These are phyloP conservation scores for Didymellaceae sp. DNA, from an alignment of 2,329 filamentous ascomycete genomes.

Conservation along the genomic window DNA sequence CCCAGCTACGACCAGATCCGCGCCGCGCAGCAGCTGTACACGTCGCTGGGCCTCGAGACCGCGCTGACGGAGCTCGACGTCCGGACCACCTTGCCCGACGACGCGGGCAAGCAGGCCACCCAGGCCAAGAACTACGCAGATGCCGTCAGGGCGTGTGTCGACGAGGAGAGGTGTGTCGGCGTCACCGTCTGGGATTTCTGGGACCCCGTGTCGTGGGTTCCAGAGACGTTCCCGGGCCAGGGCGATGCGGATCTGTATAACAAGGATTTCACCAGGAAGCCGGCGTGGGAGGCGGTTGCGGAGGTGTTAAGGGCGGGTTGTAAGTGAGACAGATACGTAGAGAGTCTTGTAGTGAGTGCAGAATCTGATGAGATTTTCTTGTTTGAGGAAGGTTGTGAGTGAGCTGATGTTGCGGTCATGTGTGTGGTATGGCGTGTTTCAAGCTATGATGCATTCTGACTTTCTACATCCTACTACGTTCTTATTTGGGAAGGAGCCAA, in stretches of 20 bases:
- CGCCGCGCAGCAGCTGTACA: slow-evolving; percentile 59
- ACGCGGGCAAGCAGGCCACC: slow-evolving; percentile 47
- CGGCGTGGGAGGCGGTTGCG: slow-evolving; percentile 45
- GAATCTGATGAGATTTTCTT: no score
- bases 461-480: no score
- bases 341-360: no score
- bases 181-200: slow-evolving; percentile 53
- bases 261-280: slow-evolving; percentile 39
- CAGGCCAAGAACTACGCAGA: slow-evolving; percentile 59
- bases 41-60: slow-evolving; percentile 61
- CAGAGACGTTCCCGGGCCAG: slow-evolving; percentile 44
- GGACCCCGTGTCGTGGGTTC: slow-evolving; percentile 51
- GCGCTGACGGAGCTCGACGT: slow-evolving; percentile 70
- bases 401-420: no score
- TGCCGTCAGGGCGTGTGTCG: slow-evolving; percentile 46
- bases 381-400: no score
- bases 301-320: slow-evolving; percentile 29
- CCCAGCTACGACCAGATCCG: slow-evolving; percentile 54
- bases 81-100: slow-evolving; percentile 56
- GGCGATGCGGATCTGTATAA: slow-evolving; percentile 45
- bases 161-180: slow-evolving; percentile 47
- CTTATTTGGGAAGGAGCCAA: no score
- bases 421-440: no score
- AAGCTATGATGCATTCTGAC: no score
- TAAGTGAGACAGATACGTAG: not conserved